Percentiles rank a stretch among this genome's conserved stretches.
Conservation (phyloP, 768 basidiomycete species). For the Gloeopeniophorella convolvens region DNA sequence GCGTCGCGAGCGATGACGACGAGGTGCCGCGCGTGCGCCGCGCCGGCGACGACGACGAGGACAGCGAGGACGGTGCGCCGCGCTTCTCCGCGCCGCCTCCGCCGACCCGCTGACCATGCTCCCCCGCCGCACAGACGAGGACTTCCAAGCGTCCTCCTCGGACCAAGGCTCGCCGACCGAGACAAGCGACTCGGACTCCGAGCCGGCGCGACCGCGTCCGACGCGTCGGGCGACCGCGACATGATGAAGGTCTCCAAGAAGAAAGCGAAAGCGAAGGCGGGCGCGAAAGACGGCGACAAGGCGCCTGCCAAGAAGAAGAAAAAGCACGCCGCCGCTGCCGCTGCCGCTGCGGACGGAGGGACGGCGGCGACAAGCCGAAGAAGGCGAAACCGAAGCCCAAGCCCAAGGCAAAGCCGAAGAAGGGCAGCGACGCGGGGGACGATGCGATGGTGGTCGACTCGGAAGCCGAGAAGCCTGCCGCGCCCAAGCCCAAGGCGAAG, state of each 20-base stretch:
- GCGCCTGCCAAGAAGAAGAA: slow-evolving; percentile 29
- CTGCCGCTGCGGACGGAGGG: slow-evolving; percentile 28
- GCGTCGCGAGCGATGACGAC: slow-evolving; percentile 64
- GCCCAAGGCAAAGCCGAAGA: slow-evolving; percentile 46
- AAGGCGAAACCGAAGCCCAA: slow-evolving; percentile 39
- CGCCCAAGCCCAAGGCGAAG: slow-evolving; percentile 38
- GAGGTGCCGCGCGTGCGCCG: slow-evolving; percentile 44
- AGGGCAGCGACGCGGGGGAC: slow-evolving; percentile 30
- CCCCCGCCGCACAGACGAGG: slow-evolving; percentile 56
- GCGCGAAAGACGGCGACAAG: slow-evolving; percentile 36
- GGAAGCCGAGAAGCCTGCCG: slow-evolving; percentile 20
- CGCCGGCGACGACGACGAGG: slow-evolving; percentile 59
- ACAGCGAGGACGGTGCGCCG: slow-evolving; percentile 63
- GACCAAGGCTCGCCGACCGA: slow-evolving; percentile 87
- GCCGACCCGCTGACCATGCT: slow-evolving; percentile 3
- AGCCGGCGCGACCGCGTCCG: slow-evolving; percentile 70
- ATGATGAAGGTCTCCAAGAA: slow-evolving; percentile 39
- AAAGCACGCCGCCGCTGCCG: slow-evolving; percentile 25
- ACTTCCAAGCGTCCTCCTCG: slow-evolving; percentile 81
- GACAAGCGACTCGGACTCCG: slow-evolving; percentile 57
- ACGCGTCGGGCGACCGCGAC: slow-evolving; percentile 74
- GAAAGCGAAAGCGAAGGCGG: slow-evolving; percentile 37
- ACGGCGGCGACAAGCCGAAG: slow-evolving; percentile 35
- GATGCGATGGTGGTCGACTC: slow-evolving; percentile 38
- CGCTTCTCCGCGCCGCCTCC: neutral